Base-by-base conservation (phyloP, 805 yeast species). In the Wickerhamomyces silvicola region DNA sequence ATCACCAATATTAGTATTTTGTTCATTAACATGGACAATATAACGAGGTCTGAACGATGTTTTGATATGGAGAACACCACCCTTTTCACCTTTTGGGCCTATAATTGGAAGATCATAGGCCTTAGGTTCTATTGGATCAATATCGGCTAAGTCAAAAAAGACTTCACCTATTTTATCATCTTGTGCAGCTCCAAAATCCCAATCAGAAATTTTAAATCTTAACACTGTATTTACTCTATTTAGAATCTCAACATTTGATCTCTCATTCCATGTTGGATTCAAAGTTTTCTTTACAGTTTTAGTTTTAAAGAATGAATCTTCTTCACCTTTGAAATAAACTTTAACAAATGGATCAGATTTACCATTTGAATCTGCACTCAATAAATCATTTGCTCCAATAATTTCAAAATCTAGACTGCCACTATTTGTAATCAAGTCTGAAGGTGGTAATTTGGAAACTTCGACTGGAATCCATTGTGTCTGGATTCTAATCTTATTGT, bases 101-200 rank as follows among this genome's bases (percentile, higher is more conserved):
- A 37, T 44, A 24, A 81, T 61, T 3, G 74, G 74, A 26, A 78
- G 58, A 28, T 68, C 75, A 36, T 70, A 52, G 12, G 70, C 76
- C 11, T 62, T 57, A 17, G 71, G 69, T 18, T 64, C 62, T 32
- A 69, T 65, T 4, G 87, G 83, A 41, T 77, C 75, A 13, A 88
- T 62, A 10, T 74, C 72, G 0, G 72, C 55, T 36, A 90, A 60
- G 9, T 72, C 68, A 35, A 87, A 53, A 15, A 51, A 45, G 8
- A 77, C 83, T 20, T 62, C 64, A 35, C 97, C 95, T 34, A 92
- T 66, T 41, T 67, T 64, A 57, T 92, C 99, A 57, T 92, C 90
- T 38, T 72, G 74, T 37, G 78, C 86, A 28, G 85, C 78, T 44
- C 95, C 95, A 42, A 90, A 75, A 59, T 92, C 99, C 96, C 97